These are phyloP conservation scores for Carnegiea gigantea DNA, from an alignment of 179 eudicot genomes.

Conservation along the genomic window DNA sequence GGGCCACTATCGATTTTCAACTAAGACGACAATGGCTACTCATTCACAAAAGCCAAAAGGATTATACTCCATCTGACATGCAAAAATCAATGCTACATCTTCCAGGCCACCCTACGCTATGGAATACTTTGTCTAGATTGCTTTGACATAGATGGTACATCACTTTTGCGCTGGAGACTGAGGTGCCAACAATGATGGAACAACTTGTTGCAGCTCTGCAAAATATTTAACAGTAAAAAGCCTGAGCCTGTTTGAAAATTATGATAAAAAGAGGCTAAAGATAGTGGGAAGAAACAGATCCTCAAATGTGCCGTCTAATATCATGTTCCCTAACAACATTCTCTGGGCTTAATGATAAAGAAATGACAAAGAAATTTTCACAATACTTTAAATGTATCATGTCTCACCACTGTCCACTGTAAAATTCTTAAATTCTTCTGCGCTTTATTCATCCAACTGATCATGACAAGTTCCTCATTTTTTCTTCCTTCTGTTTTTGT, in stretches of 20 bases:
- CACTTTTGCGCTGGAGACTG: neutral
- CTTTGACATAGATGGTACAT: neutral
- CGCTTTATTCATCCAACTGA: too few species aligned
- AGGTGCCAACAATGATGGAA: neutral
- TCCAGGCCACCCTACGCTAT: neutral
- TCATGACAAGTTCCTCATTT: too few species aligned
- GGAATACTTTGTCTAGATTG: neutral
- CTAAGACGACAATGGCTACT: neutral
- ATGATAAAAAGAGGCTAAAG: neutral
- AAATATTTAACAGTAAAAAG: slow-evolving; percentile 12
- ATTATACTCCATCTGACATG: neutral
- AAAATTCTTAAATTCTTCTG: too few species aligned
- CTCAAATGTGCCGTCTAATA: neutral
- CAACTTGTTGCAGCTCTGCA: slow-evolving; percentile 19
- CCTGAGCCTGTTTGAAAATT: neutral
- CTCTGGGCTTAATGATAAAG: too few species aligned
- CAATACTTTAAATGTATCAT: too few species aligned
- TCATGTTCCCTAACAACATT: too few species aligned
- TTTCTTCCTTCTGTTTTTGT: too few species aligned
- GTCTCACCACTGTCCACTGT: too few species aligned
- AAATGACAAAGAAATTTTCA: too few species aligned
- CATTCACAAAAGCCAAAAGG: slow-evolving; percentile 6
- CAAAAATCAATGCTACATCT: neutral
- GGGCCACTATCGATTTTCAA: neutral
- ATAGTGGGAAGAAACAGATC: too few species aligned